Base-by-base conservation (phyloP, 805 yeast species). In the Suhomyces prunicola region DNA sequence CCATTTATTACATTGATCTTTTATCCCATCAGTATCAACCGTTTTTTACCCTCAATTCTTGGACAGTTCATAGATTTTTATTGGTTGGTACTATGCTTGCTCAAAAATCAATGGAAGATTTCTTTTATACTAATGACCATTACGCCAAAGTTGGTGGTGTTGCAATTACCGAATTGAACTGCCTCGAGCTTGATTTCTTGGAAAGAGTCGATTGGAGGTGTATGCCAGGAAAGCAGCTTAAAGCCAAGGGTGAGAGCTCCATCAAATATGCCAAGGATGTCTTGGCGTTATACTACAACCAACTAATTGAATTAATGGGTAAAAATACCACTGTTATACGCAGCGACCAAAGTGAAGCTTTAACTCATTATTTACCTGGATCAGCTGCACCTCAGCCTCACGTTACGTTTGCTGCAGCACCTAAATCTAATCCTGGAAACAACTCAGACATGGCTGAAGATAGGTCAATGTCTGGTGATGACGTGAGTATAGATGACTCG, bases 131-230 rank as follows among this genome's bases (percentile, higher is more conserved):
- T 13, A 93, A 92, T 69, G 81, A 86, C 45, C 97, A 94, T 68
- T 93, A 94, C 64, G 96, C 98, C 10, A 88, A 88, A 66, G 97
- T 94, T 17, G 99, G 99, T 3, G 98, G 99, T 55, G 87, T 91
- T 4, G 90, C 90, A 44, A 73, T 87, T 47, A 79, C 84, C 54
- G 97, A 91, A 65, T 74, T 92, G 59, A 94, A 94, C 68, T 78
- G 93, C 51, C 75, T 93, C 46, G 99, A 93, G 66, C 84, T 88
- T 50, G 98, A 94, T 68, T 91, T 94, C 62, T 77, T 93, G 45
- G 80, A 81, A 47, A 77, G 91, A 56, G 93, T 93, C 8, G 83
- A 85, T 54, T 93, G 94, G 82, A 76, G 67, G 48, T 69, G 76
- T 44, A 64, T 75, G n/a, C 80, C 80, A 1, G 72, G 72, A 4